A percentile compares a stretch with the other conserved stretches of the same genome.
Conservation (phyloP, 805 yeast genomes). For the Candida maltosa region DNA sequence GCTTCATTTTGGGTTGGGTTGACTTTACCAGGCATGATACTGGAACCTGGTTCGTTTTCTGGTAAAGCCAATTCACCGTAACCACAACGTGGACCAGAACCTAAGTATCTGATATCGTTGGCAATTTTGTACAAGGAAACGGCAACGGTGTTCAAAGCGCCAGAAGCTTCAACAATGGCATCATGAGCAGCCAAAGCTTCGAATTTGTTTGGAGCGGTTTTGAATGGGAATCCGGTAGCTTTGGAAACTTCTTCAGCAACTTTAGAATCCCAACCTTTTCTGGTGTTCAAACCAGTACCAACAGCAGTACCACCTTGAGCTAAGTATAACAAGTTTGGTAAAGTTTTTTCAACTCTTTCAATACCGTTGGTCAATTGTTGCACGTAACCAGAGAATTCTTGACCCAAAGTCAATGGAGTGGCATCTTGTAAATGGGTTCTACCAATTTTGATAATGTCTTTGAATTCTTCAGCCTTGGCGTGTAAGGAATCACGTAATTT, state of each 20-base stretch:
- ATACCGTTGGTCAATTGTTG: slow-evolving; percentile 92
- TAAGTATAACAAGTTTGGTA: slow-evolving; percentile 73
- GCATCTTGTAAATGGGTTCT: slow-evolving; percentile 99
- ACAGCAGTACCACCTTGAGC: slow-evolving; percentile 99
- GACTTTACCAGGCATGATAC: slow-evolving; percentile 99
- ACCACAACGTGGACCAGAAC: slow-evolving; percentile 99
- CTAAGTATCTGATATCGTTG: slow-evolving; percentile 95
- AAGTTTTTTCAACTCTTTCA: slow-evolving; percentile 71
- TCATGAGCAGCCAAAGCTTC: slow-evolving; percentile 99
- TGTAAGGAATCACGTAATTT: slow-evolving; percentile 75
- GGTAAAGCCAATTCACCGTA: slow-evolving; percentile 94
- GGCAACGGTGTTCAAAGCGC: slow-evolving; percentile 94
- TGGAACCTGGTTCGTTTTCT: slow-evolving; percentile 98
- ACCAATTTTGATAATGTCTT: slow-evolving; percentile 92
- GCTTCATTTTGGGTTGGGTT: slow-evolving; percentile 99
- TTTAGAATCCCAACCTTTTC: slow-evolving; percentile 79
- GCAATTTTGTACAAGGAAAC: slow-evolving; percentile 93
- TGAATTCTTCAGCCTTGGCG: slow-evolving; percentile 77
- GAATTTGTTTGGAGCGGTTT: slow-evolving; percentile 97
- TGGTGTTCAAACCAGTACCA: slow-evolving; percentile 97
- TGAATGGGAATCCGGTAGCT: slow-evolving; percentile 84
- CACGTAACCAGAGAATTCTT: slow-evolving; percentile 95
- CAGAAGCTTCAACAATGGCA: slow-evolving; percentile 96
- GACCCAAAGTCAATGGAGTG: slow-evolving; percentile 95
- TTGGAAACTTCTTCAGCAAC: slow-evolving; percentile 83